phyloP scores from a whole-genome alignment of 148 eudicot species.

The Rhododendron molle region DNA sequence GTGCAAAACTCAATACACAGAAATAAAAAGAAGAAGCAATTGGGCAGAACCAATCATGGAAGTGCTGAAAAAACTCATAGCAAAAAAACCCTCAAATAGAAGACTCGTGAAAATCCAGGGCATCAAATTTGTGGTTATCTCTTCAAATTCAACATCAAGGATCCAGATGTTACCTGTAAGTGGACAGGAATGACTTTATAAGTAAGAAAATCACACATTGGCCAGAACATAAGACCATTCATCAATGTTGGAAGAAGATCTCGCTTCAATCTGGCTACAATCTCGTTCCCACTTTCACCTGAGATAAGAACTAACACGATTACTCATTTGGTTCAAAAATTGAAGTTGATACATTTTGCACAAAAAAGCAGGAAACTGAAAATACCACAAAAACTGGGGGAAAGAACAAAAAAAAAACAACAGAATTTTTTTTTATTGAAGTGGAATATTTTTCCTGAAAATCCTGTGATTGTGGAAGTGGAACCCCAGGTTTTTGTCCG shows the following conservation, averaged over 20 bases:
- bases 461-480: background rate
- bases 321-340: background rate
- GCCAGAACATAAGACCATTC: slow-evolving; percentile 80
- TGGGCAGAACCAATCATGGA: background rate
- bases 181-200: slow-evolving; percentile 72
- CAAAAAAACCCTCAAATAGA: background rate
- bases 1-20: background rate
- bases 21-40: background rate
- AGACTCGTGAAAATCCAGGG: background rate
- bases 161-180: slow-evolving; percentile 54
- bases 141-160: background rate
- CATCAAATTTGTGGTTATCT: background rate
- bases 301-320: slow-evolving; percentile 8
- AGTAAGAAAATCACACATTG: slow-evolving; percentile 79
- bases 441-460: background rate
- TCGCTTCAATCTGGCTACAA: slow-evolving; percentile 68
- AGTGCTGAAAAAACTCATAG: background rate
- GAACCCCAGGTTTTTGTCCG: background rate
- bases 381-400: background rate
- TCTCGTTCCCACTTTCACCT: slow-evolving; percentile 68
- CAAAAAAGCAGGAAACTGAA: background rate
- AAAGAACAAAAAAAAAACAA: background rate
- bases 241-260: slow-evolving; percentile 73
- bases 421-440: background rate
- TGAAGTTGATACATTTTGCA: background rate